phyloP scores from a whole-genome alignment of 805 yeast species.

The Lipomyces lipofer region DNA sequence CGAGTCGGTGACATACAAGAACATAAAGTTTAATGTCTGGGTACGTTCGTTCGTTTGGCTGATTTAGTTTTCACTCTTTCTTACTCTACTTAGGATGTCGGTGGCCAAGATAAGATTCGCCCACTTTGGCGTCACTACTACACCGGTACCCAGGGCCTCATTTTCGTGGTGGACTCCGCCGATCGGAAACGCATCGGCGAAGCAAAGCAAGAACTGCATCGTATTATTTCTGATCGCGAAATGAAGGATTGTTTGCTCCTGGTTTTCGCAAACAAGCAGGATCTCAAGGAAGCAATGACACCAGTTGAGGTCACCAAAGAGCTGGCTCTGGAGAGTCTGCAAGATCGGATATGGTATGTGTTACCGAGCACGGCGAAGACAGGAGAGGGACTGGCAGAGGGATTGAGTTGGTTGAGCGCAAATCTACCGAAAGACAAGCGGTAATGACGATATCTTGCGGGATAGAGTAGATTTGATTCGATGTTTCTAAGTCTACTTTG shows the following conservation, averaged over 20 bases:
- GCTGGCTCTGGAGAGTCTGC: conserved; percentile 92
- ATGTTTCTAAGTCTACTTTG: no score
- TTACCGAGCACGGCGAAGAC: conserved; percentile 99
- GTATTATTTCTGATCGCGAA: conserved; percentile 98
- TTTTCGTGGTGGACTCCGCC: conserved; percentile 95
- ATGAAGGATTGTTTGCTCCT: conserved; percentile 92
- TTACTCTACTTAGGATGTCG: conserved; percentile 67
- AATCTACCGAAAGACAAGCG: conserved; percentile 67
- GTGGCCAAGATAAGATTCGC: conserved; percentile 99
- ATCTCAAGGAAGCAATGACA: conserved; percentile 98
- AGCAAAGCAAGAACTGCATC: conserved; percentile 97
- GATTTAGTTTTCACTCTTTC: neutral
- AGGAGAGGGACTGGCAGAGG: conserved; percentile 97
- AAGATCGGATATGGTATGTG: conserved; percentile 99
- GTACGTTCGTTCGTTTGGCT: conserved; percentile 3
- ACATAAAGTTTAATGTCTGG: conserved; percentile 84
- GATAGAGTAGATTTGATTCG: no score
- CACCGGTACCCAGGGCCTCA: conserved; percentile 98
- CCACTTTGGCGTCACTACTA: conserved; percentile 98
- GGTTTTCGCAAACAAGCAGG: conserved; percentile 98
- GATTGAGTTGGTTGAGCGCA: conserved; percentile 94
- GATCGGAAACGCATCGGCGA: conserved; percentile 97
- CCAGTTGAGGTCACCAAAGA: conserved; percentile 98
- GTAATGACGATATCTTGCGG: no score
- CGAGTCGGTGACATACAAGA: conserved; percentile 77